Conservation (phyloP, 257 asterid genomes). For the Echites panduratus region DNA sequence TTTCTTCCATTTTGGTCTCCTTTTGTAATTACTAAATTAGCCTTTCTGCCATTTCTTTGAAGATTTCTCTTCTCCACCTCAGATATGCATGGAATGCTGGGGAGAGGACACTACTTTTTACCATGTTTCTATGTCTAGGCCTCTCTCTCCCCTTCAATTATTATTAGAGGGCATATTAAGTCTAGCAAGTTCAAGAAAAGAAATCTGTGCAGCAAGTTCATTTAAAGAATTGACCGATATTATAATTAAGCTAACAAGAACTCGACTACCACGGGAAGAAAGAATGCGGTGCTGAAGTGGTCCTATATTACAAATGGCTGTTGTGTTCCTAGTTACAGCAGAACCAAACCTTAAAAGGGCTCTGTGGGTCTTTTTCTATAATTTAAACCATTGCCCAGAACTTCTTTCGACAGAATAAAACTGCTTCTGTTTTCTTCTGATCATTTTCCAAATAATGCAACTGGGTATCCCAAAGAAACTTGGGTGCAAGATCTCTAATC, state of each 20-base stretch:
- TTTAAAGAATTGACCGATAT: background rate
- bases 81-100: too few relatives aligned
- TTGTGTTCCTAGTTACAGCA: constrained; percentile 2
- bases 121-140: background rate
- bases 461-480: constrained; percentile 77
- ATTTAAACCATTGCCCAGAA: constrained; percentile 68
- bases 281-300: background rate
- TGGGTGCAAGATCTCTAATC: constrained; percentile 53
- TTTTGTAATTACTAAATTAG: background rate
- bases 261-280: background rate
- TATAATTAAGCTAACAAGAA: background rate
- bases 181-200: background rate
- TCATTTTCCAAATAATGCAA: constrained; percentile 61
- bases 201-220: background rate
- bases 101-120: background rate
- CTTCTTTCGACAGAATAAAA: constrained; percentile 69
- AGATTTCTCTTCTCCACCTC: background rate
- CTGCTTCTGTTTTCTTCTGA: constrained; percentile 45
- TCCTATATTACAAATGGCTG: background rate
- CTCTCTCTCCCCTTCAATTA: too few relatives aligned
- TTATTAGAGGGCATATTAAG: too few relatives aligned
- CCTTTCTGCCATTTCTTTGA: background rate
- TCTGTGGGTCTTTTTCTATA: background rate
- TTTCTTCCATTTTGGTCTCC: background rate
- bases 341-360: constrained; percentile 1